Conservation (phyloP, 2,329 filamentous ascomycete genomes). For the Phyllosticta capitalensis region DNA sequence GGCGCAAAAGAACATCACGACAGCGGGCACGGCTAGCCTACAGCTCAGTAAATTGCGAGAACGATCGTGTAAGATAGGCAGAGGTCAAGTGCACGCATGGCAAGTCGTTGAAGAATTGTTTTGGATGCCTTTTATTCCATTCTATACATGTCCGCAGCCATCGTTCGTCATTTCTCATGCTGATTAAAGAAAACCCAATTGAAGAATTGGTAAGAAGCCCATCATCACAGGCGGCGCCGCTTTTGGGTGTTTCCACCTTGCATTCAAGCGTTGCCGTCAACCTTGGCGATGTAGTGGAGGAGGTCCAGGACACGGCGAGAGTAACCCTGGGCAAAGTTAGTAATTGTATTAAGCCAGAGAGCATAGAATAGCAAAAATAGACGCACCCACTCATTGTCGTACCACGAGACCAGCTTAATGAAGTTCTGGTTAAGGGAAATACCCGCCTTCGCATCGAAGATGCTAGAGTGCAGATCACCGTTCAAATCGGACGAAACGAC, state of each 20-base stretch:
- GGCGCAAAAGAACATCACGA: too few relatives aligned
- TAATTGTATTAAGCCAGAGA: neutral
- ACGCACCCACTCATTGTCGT: constrained; percentile 82
- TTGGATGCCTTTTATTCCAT: constrained; percentile 1
- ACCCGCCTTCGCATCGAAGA: constrained; percentile 99
- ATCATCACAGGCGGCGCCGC: neutral
- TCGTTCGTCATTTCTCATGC: constrained; percentile 8
- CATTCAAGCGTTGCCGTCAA: constrained; percentile 34
- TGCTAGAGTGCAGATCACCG: constrained; percentile 88
- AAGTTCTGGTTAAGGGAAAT: constrained; percentile 98
- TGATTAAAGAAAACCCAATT: neutral
- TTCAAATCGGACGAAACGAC: constrained; percentile 90
- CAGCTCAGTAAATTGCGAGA: neutral
- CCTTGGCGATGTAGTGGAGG: constrained; percentile 33
- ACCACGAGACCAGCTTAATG: constrained; percentile 97
- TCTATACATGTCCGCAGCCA: constrained; percentile 3
- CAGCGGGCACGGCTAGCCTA: too few relatives aligned
- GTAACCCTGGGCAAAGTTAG: neutral
- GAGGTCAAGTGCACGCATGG: neutral
- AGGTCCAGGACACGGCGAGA: neutral
- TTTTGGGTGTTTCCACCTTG: constrained; percentile 12
- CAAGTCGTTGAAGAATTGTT: neutral
- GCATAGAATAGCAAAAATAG: neutral
- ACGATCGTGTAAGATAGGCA: neutral
- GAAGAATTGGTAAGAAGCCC: neutral